These are phyloP conservation scores for Fraxinus velutina DNA, from an alignment of 305 asterid species.

Conservation along the genomic window DNA sequence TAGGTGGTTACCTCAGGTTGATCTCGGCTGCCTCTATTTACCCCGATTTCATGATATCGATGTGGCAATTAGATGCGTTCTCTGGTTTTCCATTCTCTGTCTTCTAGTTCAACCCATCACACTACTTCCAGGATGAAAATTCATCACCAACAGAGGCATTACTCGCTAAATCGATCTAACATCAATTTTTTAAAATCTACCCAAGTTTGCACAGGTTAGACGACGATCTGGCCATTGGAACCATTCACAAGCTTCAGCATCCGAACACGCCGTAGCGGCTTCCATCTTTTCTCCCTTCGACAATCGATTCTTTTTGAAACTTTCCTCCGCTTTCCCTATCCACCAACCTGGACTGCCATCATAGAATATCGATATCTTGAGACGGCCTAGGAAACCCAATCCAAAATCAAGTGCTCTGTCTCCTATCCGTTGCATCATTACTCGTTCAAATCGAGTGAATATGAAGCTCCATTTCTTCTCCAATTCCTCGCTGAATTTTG, in stretches of 20 bases:
- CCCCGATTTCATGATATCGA: not conserved
- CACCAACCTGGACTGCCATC: not conserved
- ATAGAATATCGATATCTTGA: no score
- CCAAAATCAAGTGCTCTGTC: not conserved
- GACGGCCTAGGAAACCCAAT: not conserved
- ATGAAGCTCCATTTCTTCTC: not conserved
- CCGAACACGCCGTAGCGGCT: not conserved
- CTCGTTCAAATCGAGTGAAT: not conserved
- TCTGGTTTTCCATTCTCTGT: no score
- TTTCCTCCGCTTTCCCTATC: not conserved
- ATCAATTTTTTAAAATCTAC: not conserved
- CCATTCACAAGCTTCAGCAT: not conserved
- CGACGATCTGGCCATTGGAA: not conserved
- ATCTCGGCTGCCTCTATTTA: not conserved
- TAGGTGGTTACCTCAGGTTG: not conserved
- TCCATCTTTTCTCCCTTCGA: not conserved
- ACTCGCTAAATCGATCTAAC: not conserved
- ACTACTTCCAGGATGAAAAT: no score
- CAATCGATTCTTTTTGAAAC: not conserved
- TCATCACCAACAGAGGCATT: no score
- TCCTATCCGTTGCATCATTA: not conserved
- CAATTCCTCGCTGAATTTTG: not conserved
- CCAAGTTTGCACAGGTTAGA: not conserved
- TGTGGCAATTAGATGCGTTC: not conserved
- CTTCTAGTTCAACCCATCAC: no score